These are phyloP conservation scores for Xylaria sp. DNA, from an alignment of 2,329 filamentous ascomycete genomes.

Conservation along the genomic window DNA sequence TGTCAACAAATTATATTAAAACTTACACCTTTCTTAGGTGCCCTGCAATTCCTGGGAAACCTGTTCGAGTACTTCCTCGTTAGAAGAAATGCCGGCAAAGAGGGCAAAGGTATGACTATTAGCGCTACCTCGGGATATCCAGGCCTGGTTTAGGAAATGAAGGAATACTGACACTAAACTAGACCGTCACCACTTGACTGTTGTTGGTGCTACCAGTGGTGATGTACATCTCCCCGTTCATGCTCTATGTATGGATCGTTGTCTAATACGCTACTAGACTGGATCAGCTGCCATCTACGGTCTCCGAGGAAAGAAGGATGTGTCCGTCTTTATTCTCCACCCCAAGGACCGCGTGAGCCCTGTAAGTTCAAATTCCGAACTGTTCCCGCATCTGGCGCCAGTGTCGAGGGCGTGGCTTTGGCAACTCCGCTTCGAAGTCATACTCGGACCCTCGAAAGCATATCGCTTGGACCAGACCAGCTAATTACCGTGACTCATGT, in stretches of 20 bases:
- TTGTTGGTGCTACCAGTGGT: conserved; percentile 80
- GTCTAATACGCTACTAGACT: conserved; percentile 43
- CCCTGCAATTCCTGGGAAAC: conserved; percentile 92
- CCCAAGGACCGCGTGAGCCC: conserved; percentile 83
- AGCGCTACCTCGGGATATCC: neutral
- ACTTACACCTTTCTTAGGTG: conserved; percentile 33
- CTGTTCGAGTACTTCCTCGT: conserved; percentile 85
- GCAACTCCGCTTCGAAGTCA: neutral
- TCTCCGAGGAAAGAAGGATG: conserved; percentile 90
- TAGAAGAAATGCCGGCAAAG: conserved; percentile 65
- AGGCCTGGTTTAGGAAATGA: neutral
- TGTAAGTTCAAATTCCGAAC: conserved; percentile 31
- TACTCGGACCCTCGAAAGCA: neutral
- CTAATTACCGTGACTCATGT: neutral
- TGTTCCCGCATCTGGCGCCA: neutral
- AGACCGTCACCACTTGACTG: conserved; percentile 74
- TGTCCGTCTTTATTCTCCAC: conserved; percentile 91
- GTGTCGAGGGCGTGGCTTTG: neutral
- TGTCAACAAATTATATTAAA: neutral
- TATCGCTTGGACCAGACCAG: neutral
- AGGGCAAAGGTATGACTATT: conserved; percentile 36
- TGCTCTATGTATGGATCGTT: neutral
- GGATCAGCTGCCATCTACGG: conserved; percentile 96
- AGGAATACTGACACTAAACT: conserved; percentile 14
- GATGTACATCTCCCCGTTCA: conserved; percentile 38